These are phyloP conservation scores for Medicago truncatula DNA, from an alignment of 306 rosid genomes.

Conservation along the genomic window MtrunA17r5.0-ANR NC_053045.1:42569001-42569500, in stretches of 20 bases:
- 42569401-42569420: constrained; percentile 91
- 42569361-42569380: constrained; percentile 93
- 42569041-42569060: constrained; percentile 36
- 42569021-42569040: constrained; percentile 63
- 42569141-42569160: constrained; percentile 20
- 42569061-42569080: not conserved
- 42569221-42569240: constrained; percentile 83
- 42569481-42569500: not conserved
- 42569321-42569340: constrained; percentile 83
- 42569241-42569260: constrained; percentile 27
- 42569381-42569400: constrained; percentile 97
- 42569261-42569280: not conserved
- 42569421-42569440: constrained; percentile 85
- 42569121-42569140: not conserved
- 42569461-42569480: constrained; percentile 25
- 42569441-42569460: constrained; percentile 49
- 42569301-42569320: constrained; percentile 25
- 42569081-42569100: not conserved
- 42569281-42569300: constrained; percentile 28
- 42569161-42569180: constrained; percentile 86
- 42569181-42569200: constrained; percentile 92
- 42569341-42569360: constrained; percentile 93
- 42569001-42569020: constrained; percentile 88
- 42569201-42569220: constrained; percentile 93
- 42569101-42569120: constrained; percentile 26